These are phyloP conservation scores for Tetrapisispora namnaoensis DNA, from an alignment of 805 yeast species.

Conservation along the genomic window DNA sequence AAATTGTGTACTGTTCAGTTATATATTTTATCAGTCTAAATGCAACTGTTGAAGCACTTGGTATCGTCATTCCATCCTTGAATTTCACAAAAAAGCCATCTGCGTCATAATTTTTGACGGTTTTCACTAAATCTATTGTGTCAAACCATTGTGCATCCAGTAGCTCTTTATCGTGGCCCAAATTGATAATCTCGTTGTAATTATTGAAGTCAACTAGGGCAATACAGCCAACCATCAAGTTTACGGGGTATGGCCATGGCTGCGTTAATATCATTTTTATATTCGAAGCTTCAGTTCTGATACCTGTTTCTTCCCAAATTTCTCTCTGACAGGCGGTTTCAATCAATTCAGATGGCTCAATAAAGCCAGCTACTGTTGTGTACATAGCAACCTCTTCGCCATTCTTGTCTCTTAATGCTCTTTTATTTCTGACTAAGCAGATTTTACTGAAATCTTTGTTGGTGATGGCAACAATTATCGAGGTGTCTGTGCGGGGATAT, in stretches of 20 bases:
- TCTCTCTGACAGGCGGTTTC: constrained; percentile 84
- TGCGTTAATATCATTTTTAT: constrained; percentile 65
- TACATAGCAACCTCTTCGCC: constrained; percentile 43
- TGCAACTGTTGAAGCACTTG: constrained; percentile 27
- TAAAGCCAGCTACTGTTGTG: constrained; percentile 87
- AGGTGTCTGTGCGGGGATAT: constrained; percentile 90
- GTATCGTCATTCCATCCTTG: constrained; percentile 17
- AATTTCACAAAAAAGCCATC: constrained; percentile 16
- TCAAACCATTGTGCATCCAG: constrained; percentile 83
- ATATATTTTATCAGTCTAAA: constrained; percentile 16
- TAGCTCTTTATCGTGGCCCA: constrained; percentile 80
- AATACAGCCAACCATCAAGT: constrained; percentile 86
- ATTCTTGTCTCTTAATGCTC: constrained; percentile 32
- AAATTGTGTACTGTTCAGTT: neutral
- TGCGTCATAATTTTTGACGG: constrained; percentile 21
- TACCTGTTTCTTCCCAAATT: constrained; percentile 94
- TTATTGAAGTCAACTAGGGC: constrained; percentile 68
- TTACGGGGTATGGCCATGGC: constrained; percentile 98
- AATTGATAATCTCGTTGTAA: constrained; percentile 49
- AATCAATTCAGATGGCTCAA: constrained; percentile 90
- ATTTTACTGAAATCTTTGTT: constrained; percentile 50
- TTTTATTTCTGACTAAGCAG: constrained; percentile 58
- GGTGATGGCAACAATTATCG: constrained; percentile 70
- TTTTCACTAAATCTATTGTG: constrained; percentile 37
- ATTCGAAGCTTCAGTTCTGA: constrained; percentile 39